A percentile compares a stretch with the other conserved stretches of the same genome.
phyloP scores from a whole-genome alignment of 495 filamentous ascomycete species.

The Hypomontagnella submonticulosa region DNA sequence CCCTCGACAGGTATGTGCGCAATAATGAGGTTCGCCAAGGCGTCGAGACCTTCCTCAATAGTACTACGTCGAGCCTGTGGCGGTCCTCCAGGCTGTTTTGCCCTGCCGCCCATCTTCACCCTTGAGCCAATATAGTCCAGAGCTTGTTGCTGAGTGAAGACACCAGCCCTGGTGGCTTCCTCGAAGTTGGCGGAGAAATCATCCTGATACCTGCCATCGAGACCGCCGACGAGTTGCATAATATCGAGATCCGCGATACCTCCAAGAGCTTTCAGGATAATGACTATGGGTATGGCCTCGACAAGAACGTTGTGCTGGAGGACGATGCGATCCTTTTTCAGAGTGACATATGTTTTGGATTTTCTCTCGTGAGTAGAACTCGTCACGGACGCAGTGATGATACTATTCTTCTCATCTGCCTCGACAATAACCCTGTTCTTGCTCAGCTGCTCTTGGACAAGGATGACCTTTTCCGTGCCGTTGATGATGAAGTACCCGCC shows the following conservation, averaged over 20 bases:
- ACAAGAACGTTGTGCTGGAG: conserved; percentile 92
- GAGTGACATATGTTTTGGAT: conserved; percentile 92
- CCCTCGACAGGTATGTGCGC: conserved; percentile 91
- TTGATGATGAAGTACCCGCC: conserved; percentile 94
- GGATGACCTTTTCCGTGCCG: conserved; percentile 94
- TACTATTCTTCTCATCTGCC: conserved; percentile 84
- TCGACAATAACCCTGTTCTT: conserved; percentile 99
- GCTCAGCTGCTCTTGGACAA: conserved; percentile 97
- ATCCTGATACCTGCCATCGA: conserved; percentile 88
- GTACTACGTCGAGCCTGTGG: conserved; percentile 69
- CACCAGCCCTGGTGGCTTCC: conserved; percentile 79
- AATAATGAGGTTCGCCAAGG: conserved; percentile 88
- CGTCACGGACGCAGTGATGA: conserved; percentile 96
- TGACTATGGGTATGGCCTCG: conserved; percentile 91
- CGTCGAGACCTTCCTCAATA: conserved; percentile 89
- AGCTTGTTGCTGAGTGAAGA: conserved; percentile 93
- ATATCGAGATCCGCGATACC: conserved; percentile 95
- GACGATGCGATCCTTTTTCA: conserved; percentile 90
- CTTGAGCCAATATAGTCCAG: conserved; percentile 87
- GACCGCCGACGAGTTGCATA: conserved; percentile 83
- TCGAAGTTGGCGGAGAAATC: conserved; percentile 95
- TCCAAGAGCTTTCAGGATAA: conserved; percentile 92
- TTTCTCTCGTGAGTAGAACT: conserved; percentile 97
- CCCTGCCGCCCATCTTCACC: conserved; percentile 83
- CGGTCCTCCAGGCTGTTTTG: conserved; percentile 52